Evolutionary conservation across 2,329 filamentous ascomycete species (phyloP).

Genomic region (Bipolaris zeicola): DNA sequence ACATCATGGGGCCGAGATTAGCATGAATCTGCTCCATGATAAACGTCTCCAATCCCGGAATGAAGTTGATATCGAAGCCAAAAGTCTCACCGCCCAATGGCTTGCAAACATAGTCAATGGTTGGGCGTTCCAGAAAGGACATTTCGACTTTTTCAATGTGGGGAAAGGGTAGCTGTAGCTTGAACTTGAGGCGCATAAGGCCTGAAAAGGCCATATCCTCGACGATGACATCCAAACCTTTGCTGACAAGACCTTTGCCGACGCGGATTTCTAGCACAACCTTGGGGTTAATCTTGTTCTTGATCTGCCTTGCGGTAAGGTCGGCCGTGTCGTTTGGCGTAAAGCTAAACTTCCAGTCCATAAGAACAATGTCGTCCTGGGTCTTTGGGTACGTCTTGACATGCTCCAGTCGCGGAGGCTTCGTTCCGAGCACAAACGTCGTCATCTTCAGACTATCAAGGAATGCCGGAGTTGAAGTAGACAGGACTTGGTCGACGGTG

Average conservation of each 20-base stretch:
- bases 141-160: conserved; percentile 95
- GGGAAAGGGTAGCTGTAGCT: conserved; percentile 93
- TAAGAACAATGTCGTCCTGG: conserved; percentile 92
- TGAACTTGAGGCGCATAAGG: conserved; percentile 95
- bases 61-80: conserved; percentile 99
- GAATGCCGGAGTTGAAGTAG: conserved; percentile 87
- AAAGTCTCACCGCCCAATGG: conserved; percentile 93
- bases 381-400: conserved; percentile 98
- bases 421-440: conserved; percentile 90
- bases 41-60: conserved; percentile 89
- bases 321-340: conserved; percentile 93
- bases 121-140: conserved; percentile 87
- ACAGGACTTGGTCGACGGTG: conserved; percentile 94
- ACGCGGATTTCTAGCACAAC: conserved; percentile 92
- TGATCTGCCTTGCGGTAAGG: conserved; percentile 86
- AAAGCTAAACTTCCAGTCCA: conserved; percentile 99
- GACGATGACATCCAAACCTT: conserved; percentile 95
- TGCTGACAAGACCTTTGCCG: conserved; percentile 95
- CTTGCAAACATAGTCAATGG: conserved; percentile 97
- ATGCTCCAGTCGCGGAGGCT: conserved; percentile 94
- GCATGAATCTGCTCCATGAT: conserved; percentile 96
- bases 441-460: conserved; percentile 92
- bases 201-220: conserved; percentile 97
- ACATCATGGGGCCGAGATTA: conserved; percentile 96
- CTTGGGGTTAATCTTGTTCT: conserved; percentile 97